phyloP scores from a whole-genome alignment of 305 asterid genomes.

The Fraxinus nigra region DNA sequence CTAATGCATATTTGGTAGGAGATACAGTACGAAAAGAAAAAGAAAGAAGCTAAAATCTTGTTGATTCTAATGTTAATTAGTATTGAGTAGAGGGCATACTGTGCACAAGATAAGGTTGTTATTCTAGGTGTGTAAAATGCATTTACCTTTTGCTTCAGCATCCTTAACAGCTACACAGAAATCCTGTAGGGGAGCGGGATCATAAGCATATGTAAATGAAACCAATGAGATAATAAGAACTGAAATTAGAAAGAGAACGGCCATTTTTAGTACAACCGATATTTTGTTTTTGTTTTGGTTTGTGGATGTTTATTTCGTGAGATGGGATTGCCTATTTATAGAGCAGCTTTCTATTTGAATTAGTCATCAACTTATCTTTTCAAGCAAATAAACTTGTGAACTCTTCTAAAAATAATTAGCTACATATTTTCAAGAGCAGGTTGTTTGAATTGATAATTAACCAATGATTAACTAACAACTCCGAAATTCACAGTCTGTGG shows the following conservation, averaged over 20 bases:
- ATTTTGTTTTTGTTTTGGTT: not conserved
- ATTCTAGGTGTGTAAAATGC: not conserved
- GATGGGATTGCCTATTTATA: not conserved
- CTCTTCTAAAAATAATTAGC: not conserved
- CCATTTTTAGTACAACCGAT: not conserved
- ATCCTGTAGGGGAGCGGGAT: not conserved
- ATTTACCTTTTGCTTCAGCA: not conserved
- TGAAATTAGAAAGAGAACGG: not conserved
- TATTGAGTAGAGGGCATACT: not conserved
- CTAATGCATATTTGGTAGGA: not conserved
- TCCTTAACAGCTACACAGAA: not conserved
- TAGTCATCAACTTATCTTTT: not conserved
- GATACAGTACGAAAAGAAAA: not conserved
- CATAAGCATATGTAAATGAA: not conserved
- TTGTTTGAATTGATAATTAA: not conserved
- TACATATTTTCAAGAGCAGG: not conserved
- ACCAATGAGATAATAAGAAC: not conserved
- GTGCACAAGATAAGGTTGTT: not conserved
- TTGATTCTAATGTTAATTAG: not conserved
- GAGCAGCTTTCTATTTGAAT: not conserved
- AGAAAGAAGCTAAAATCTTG: not conserved
- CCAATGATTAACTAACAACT: not conserved
- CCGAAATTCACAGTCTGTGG: not conserved
- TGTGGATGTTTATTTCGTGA: not conserved
- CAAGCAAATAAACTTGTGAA: not conserved